These are phyloP conservation scores for Citrullus colocynthis DNA, from an alignment of 306 rosid genomes.

Conservation along the genomic window DNA sequence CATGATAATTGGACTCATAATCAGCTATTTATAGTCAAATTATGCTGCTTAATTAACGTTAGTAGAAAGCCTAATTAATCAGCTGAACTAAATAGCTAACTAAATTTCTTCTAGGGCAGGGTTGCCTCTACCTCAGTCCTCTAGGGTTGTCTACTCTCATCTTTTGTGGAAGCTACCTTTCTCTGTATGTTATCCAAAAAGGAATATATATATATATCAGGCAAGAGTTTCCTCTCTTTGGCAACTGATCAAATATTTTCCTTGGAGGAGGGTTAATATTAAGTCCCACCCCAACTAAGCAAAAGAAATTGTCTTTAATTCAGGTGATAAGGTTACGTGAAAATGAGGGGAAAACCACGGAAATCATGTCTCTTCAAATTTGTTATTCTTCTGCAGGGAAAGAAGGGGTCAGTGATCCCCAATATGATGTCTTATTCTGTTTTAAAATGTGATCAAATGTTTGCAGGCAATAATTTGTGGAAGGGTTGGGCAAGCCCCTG, in stretches of 20 bases:
- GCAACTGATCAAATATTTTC: not conserved
- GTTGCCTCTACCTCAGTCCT: too few species aligned
- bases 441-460: not conserved
- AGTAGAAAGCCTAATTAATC: not conserved
- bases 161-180: not conserved
- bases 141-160: too few species aligned
- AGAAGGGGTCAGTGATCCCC: not conserved
- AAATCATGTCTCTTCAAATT: not conserved
- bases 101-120: not conserved
- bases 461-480: conserved; percentile 90
- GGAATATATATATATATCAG: not conserved
- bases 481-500: conserved; percentile 86
- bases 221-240: not conserved
- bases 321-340: not conserved
- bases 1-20: not conserved
- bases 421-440: not conserved
- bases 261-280: not conserved
- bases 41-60: not conserved
- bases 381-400: conserved; percentile 1
- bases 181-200: not conserved
- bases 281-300: not conserved
- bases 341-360: not conserved
- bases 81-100: not conserved
- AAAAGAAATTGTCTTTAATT: not conserved
- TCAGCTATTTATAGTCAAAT: not conserved